These are phyloP conservation scores for Annulohypoxylon bovei DNA, from an alignment of 495 filamentous ascomycete genomes.

Conservation along the genomic window DNA sequence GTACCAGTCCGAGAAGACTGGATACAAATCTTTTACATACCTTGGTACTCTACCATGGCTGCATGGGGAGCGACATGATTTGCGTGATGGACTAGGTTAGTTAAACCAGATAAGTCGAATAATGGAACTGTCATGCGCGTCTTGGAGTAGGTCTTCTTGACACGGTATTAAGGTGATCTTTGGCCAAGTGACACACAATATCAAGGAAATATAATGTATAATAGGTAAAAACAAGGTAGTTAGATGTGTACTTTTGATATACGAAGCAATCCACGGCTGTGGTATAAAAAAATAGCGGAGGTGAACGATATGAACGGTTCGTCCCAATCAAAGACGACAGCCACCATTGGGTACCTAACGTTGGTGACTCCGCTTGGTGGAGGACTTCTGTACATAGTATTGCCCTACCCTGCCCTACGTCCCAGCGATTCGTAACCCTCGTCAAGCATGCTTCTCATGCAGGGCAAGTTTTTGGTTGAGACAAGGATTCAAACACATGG, in stretches of 20 bases:
- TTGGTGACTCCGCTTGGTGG: not conserved
- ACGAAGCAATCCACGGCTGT: not conserved
- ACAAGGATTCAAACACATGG: conserved; percentile 23
- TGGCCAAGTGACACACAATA: not conserved
- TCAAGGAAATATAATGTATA: conserved; percentile 4
- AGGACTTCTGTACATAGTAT: conserved; percentile 3
- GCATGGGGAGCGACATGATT: not conserved
- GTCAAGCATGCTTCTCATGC: conserved; percentile 15
- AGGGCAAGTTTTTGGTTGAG: not conserved
- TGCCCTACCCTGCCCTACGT: not conserved
- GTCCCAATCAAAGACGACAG: conserved; percentile 12
- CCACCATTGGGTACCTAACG: conserved; percentile 16
- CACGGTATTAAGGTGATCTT: not conserved
- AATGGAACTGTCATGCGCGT: not conserved
- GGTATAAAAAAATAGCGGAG: conserved; percentile 13
- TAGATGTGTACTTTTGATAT: not conserved
- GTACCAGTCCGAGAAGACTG: not conserved
- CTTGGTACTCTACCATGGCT: not conserved
- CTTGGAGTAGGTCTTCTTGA: not conserved
- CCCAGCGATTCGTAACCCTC: conserved; percentile 34
- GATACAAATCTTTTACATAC: not conserved
- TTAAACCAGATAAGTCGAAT: not conserved
- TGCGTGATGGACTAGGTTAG: not conserved
- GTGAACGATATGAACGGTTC: not conserved
- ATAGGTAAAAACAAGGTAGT: not conserved